Percentiles rank a stretch among this genome's conserved stretches.
Evolutionary conservation across 441 rosid species (phyloP).

Genomic region (Jatropha multifida): DNA sequence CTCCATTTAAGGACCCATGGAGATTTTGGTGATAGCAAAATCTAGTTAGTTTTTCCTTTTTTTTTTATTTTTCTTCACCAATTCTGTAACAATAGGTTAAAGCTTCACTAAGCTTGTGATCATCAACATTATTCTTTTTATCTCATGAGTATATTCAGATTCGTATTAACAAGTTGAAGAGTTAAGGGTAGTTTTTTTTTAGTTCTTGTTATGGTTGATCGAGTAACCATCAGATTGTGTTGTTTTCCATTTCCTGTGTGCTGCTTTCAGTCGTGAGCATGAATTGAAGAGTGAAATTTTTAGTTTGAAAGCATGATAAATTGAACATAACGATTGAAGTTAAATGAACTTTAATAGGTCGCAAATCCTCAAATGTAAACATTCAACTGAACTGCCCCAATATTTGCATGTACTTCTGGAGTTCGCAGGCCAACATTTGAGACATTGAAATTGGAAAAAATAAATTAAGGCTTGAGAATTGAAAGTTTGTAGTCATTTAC

Average conservation of each 20-base stretch:
- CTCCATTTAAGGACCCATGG: constrained; percentile 98
- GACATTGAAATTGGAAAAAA: too few relatives aligned
- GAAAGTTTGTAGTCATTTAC: too few relatives aligned
- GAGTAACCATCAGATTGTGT: not conserved
- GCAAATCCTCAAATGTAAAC: too few relatives aligned
- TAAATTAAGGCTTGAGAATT: too few relatives aligned
- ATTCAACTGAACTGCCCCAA: too few relatives aligned
- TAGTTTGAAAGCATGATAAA: not conserved
- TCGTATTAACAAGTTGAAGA: not conserved
- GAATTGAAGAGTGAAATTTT: not conserved
- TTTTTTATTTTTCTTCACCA: too few relatives aligned
- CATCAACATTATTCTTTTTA: not conserved
- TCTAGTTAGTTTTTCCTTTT: not conserved
- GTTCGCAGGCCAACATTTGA: too few relatives aligned
- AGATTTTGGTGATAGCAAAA: constrained; percentile 74
- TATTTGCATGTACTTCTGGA: too few relatives aligned
- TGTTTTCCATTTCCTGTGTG: not conserved
- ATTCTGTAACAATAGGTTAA: not conserved
- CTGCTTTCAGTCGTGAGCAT: not conserved
- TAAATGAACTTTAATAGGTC: too few relatives aligned
- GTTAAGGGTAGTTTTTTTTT: not conserved
- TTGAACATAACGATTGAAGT: not conserved
- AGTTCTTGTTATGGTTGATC: not conserved
- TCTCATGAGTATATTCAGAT: not conserved
- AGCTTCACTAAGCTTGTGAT: not conserved